A percentile compares a stretch with the other conserved stretches of the same genome.
Conservation (phyloP, 495 filamentous ascomycete species). For the Talaromyces thailandensis region DNA sequence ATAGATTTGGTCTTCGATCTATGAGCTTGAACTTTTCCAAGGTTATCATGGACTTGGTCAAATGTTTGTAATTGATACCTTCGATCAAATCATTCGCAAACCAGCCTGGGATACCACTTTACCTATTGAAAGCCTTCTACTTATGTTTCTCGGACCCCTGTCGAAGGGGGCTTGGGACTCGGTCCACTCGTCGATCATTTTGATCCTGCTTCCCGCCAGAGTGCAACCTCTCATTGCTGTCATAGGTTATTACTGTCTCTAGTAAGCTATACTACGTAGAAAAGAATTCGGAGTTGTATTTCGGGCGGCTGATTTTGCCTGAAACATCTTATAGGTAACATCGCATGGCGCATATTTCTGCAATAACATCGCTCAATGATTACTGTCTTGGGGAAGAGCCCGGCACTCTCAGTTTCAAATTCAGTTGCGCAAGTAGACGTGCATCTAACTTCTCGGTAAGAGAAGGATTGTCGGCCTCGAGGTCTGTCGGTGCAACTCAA, state of each 20-base stretch:
- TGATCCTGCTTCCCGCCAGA: neutral
- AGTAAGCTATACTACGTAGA: neutral
- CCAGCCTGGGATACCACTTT: neutral
- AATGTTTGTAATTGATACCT: neutral
- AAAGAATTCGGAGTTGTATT: neutral
- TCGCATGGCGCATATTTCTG: neutral
- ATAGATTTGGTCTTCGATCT: neutral
- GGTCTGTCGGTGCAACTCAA: neutral
- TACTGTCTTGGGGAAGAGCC: neutral
- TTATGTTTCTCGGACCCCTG: neutral
- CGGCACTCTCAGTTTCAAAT: no score
- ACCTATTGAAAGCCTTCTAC: neutral
- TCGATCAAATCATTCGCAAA: neutral
- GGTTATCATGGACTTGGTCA: neutral
- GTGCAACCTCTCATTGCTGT: neutral
- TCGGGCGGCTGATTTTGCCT: neutral
- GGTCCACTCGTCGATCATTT: neutral
- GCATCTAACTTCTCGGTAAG: neutral
- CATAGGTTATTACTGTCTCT: neutral
- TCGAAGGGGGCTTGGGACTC: neutral
- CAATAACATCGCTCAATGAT: neutral
- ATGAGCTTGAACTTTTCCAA: neutral
- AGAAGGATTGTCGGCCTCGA: neutral
- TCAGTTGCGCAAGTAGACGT: neutral
- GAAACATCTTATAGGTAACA: neutral